phyloP scores from a whole-genome alignment of 1,284 basidiomycete species.

The Leccinum proliferum region DNA sequence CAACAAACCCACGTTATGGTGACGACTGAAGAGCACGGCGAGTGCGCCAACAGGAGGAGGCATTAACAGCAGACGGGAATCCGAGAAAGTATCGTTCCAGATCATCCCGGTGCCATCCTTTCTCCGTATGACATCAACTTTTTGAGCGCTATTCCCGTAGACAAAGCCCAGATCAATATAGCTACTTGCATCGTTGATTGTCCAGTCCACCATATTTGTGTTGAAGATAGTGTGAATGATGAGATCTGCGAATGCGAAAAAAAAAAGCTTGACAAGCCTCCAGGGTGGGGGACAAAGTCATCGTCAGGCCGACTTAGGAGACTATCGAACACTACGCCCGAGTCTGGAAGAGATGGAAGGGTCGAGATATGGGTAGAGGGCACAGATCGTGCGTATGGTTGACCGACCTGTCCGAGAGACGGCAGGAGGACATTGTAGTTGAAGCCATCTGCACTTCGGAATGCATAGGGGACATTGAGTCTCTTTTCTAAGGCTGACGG shows the following conservation, averaged over 20 bases:
- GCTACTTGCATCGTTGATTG: constrained; percentile 62
- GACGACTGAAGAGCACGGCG: constrained; percentile 65
- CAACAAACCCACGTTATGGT: constrained; percentile 56
- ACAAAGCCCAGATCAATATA: constrained; percentile 77
- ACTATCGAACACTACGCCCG: constrained; percentile 67
- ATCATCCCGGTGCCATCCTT: constrained; percentile 62
- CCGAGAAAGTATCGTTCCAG: constrained; percentile 66
- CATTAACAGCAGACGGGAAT: constrained; percentile 63
- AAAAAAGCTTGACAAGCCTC: constrained; percentile 61
- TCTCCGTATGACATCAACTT: constrained; percentile 45
- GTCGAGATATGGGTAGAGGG: constrained; percentile 46
- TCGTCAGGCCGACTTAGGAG: constrained; percentile 51
- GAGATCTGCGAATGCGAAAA: constrained; percentile 76
- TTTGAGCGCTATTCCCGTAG: constrained; percentile 55
- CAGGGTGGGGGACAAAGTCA: constrained; percentile 47
- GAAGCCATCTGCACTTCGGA: constrained; percentile 51
- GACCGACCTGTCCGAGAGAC: constrained; percentile 53
- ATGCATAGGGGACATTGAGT: constrained; percentile 37
- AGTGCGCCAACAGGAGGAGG: constrained; percentile 68
- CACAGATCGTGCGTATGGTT: constrained; percentile 71
- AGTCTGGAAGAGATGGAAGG: constrained; percentile 51
- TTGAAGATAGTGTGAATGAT: constrained; percentile 74
- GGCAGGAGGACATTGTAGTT: constrained; percentile 54
- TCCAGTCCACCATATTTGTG: constrained; percentile 48
- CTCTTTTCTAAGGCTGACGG: neutral